Percentiles rank a stretch among this genome's conserved stretches.
phyloP scores from a whole-genome alignment of 2,329 filamentous ascomycete species.

The Nannizziopsis arthrosporioides region DNA sequence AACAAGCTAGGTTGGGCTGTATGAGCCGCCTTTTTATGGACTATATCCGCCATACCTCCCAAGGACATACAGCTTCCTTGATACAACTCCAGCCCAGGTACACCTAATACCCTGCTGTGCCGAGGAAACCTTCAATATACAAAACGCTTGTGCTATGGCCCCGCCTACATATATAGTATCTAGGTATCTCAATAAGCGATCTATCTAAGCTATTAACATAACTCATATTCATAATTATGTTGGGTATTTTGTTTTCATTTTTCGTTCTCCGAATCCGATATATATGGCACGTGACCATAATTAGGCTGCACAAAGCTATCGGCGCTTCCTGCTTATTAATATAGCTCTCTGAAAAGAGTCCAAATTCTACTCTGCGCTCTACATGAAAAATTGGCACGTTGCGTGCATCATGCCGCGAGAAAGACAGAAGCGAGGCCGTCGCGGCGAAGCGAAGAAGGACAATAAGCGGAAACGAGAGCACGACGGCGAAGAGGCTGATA shows the following conservation, averaged over 20 bases:
- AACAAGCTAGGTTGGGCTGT: slow-evolving; percentile 3
- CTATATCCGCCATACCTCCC: slow-evolving; percentile 7
- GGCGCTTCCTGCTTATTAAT: neutral
- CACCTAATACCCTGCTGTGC: neutral
- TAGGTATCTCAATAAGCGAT: neutral
- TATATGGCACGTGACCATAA: no score
- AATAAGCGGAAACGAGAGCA: slow-evolving; percentile 26
- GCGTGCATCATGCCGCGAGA: slow-evolving; percentile 33
- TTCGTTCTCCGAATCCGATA: no score
- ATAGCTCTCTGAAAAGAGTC: neutral
- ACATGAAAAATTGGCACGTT: neutral
- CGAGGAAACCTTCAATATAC: neutral
- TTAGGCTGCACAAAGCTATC: no score
- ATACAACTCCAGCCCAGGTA: neutral
- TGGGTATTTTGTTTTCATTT: no score
- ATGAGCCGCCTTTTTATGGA: slow-evolving; percentile 3
- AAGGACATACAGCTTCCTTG: neutral
- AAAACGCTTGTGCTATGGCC: neutral
- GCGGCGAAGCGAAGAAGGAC: slow-evolving; percentile 30
- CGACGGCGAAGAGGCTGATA: slow-evolving; percentile 26
- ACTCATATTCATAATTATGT: no score
- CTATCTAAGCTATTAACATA: no score
- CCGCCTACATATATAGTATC: neutral
- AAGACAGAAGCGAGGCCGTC: slow-evolving; percentile 37
- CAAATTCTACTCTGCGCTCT: neutral